These are phyloP conservation scores for Isoetes taiwanensis DNA, from an alignment of 75 land plant species.

Conservation along the genomic window DNA sequence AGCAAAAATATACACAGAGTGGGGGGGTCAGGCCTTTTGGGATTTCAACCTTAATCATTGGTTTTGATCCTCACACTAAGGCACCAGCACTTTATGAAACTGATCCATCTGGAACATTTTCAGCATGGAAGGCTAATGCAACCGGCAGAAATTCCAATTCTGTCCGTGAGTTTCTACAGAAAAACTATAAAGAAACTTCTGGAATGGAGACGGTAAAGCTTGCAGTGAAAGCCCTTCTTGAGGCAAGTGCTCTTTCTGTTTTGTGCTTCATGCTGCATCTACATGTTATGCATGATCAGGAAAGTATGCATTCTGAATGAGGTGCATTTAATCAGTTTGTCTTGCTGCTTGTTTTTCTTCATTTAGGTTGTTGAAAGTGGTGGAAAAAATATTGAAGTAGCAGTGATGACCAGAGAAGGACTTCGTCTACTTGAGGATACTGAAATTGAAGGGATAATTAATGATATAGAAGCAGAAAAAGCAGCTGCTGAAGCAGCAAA, in stretches of 20 bases:
- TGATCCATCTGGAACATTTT: constrained; percentile 96
- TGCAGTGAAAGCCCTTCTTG: constrained; percentile 82
- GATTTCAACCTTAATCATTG: constrained; percentile 84
- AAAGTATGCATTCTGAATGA: neutral
- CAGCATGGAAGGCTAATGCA: constrained; percentile 99
- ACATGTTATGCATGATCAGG: no score
- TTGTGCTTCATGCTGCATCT: constrained; percentile 9
- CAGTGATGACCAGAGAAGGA: constrained; percentile 76
- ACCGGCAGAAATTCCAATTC: constrained; percentile 97
- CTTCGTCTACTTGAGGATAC: constrained; percentile 71
- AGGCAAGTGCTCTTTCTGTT: constrained; percentile 39
- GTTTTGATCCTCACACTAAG: constrained; percentile 82
- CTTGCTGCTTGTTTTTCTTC: neutral
- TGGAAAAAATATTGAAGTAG: constrained; percentile 93
- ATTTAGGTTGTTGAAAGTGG: constrained; percentile 93
- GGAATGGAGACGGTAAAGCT: constrained; percentile 91
- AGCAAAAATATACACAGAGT: constrained; percentile 98
- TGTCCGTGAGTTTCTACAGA: constrained; percentile 80
- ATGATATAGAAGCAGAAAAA: constrained; percentile 96
- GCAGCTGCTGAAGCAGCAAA: constrained; percentile 98
- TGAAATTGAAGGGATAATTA: constrained; percentile 78
- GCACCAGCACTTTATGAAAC: constrained; percentile 88
- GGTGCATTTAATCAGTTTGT: neutral
- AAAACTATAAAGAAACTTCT: constrained; percentile 88
- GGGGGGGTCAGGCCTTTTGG: constrained; percentile 98